Evolutionary conservation across 2,329 filamentous ascomycete genomes (phyloP).

Genomic region (Westerdykella sp.): DNA sequence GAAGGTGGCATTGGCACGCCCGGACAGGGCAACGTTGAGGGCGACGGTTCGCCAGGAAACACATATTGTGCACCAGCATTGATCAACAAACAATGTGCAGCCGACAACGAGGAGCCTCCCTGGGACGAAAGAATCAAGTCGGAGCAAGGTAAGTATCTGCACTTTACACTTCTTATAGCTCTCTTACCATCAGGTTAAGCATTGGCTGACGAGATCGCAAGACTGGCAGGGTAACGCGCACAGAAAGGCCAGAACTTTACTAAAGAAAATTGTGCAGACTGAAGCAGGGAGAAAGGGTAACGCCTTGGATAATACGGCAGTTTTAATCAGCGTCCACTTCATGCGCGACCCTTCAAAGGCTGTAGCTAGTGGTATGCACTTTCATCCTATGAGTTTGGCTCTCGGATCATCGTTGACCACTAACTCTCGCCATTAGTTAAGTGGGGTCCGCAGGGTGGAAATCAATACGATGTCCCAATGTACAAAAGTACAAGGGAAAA

Average conservation of each 20-base stretch:
- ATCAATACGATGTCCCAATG: not conserved
- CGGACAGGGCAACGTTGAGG: conserved; percentile 2
- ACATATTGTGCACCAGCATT: conserved; percentile 3
- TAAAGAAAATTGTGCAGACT: conserved; percentile 1
- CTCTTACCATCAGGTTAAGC: not conserved
- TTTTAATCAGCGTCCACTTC: conserved; percentile 1
- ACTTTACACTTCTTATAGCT: too few species aligned
- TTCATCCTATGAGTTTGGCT: too few species aligned
- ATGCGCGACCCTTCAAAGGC: too few species aligned
- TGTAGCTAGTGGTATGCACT: not conserved
- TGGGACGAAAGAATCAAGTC: conserved; percentile 1
- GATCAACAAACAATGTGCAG: conserved; percentile 2
- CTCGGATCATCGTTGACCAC: not conserved
- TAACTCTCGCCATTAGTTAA: not conserved
- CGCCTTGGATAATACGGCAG: conserved; percentile 3
- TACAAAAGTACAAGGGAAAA: not conserved
- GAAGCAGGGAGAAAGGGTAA: too few species aligned
- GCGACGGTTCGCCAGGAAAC: conserved; percentile 1
- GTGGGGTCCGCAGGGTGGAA: not conserved
- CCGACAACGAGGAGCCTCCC: too few species aligned
- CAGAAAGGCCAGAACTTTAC: not conserved
- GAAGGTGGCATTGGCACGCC: conserved; percentile 4
- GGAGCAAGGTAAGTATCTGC: conserved; percentile 3
- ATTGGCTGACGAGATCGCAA: conserved; percentile 1
- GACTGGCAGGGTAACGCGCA: conserved; percentile 5